phyloP scores from a whole-genome alignment of 2,329 filamentous ascomycete genomes.

The Aspergillus fumigatus region DNA sequence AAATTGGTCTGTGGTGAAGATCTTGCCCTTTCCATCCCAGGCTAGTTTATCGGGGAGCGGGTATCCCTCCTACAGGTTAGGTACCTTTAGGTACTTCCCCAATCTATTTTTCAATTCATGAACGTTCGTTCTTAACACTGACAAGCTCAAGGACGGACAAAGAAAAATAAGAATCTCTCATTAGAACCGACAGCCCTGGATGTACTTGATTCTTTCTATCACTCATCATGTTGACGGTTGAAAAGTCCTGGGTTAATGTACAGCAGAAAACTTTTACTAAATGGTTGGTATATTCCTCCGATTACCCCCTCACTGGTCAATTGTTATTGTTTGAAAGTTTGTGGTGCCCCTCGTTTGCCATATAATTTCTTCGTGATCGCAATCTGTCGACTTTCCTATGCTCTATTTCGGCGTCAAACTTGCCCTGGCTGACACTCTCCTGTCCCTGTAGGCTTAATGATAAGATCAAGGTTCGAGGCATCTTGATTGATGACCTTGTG shows the following conservation, averaged over 20 bases:
- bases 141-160: background rate
- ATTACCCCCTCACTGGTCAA: background rate
- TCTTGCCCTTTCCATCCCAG: slow-evolving; percentile 15
- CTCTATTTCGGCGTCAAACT: background rate
- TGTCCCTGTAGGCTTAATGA: slow-evolving; percentile 73
- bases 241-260: slow-evolving; percentile 67
- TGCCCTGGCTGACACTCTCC: background rate
- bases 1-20: slow-evolving; percentile 11
- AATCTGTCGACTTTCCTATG: background rate
- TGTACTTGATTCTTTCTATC: slow-evolving; percentile 21
- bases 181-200: slow-evolving; percentile 21
- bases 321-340: background rate
- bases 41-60: slow-evolving; percentile 2
- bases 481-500: slow-evolving; percentile 83
- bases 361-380: slow-evolving; percentile 2
- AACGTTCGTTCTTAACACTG: slow-evolving; percentile 2
- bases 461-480: slow-evolving; percentile 73
- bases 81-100: background rate
- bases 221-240: slow-evolving; percentile 44
- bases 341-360: background rate
- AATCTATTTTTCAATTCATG: slow-evolving; percentile 2
- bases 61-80: background rate
- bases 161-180: background rate
- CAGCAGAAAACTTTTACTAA: slow-evolving; percentile 99
- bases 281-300: slow-evolving; percentile 55